Percentiles rank a stretch among this genome's conserved stretches.
Conservation (phyloP, 257 asterid genomes). For the Asclepias syriaca region DNA sequence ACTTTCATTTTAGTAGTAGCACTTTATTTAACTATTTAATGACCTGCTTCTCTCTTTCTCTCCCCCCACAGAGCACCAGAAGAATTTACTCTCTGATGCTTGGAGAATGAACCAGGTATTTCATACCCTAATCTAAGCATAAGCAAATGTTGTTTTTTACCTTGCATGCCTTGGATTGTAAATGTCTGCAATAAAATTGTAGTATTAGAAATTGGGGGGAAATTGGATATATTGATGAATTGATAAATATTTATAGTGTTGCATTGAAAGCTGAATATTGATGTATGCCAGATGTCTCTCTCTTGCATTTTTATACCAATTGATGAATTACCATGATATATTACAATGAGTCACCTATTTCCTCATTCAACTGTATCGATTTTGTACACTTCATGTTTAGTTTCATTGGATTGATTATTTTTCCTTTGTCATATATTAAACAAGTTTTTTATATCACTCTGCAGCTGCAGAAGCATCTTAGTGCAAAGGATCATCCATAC, state of each 20-base stretch:
- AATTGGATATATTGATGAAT: not conserved
- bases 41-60: conserved; percentile 23
- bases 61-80: conserved; percentile 68
- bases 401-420: not conserved
- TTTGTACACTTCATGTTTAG: not conserved
- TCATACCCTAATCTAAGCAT: conserved; percentile 1
- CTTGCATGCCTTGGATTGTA: not conserved
- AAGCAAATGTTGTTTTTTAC: not conserved
- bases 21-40: conserved; percentile 10
- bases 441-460: conserved; percentile 8
- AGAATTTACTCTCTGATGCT: conserved; percentile 80
- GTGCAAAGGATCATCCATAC: conserved; percentile 70
- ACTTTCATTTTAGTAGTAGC: conserved; percentile 15
- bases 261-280: not conserved
- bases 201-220: not conserved
- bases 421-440: not conserved
- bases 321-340: not conserved
- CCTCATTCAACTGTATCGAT: not conserved
- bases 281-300: not conserved
- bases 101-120: conserved; percentile 98
- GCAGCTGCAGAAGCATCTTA: conserved; percentile 95
- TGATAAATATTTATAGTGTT: not conserved
- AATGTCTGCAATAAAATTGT: not conserved
- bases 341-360: not conserved
- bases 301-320: not conserved